Evolutionary conservation across 164 flowering plant species (phyloP), one percentile per base, ranked within the genome.

Genomic region (Euptelea pleiosperma): DNA sequence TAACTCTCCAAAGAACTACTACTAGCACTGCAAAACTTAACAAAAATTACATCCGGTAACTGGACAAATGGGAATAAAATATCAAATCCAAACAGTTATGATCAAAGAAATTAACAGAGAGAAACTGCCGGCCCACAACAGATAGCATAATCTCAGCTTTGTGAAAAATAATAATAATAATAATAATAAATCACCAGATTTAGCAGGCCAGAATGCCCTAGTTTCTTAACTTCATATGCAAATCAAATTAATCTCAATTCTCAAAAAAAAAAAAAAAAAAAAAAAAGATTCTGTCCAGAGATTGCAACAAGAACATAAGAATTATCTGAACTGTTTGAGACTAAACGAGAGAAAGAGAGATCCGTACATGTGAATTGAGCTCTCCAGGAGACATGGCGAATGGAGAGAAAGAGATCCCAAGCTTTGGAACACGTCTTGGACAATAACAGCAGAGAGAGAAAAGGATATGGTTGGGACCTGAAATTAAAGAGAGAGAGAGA

Each of bases 371-470:
- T 19, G 51, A 44, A 41, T 30, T 44, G 61, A 44, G 61, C 61
- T 57, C 51, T 41, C 61, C 51, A 21, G 16, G 37, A 30, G 61
- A 44, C 61, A 57, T 57, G 52, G 61, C n/a, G 51, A 34, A 44
- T 34, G 19, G 9, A 25, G 30, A 37, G 15, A 12, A 11, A 12
- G n/a, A n/a, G n/a, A n/a, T n/a, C n/a, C n/a, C n/a, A n/a, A n/a
- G n/a, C n/a, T n/a, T n/a, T n/a, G n/a, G n/a, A n/a, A n/a, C n/a
- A n/a, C n/a, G n/a, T n/a, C n/a, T n/a, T n/a, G n/a, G n/a, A n/a
- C n/a, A n/a, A n/a, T n/a, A 37, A 12, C 11, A 12, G 15, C 2
- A 41, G 19, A 2, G 21, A 41, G 45, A 41, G 21, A 41, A 19
- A 41, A 3, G 21, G 49, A 45, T 25, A 45, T 45, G 26, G 7